Evolutionary conservation across 345 rosid species (phyloP).

Genomic region (Bretschneidera sinensis): DNA sequence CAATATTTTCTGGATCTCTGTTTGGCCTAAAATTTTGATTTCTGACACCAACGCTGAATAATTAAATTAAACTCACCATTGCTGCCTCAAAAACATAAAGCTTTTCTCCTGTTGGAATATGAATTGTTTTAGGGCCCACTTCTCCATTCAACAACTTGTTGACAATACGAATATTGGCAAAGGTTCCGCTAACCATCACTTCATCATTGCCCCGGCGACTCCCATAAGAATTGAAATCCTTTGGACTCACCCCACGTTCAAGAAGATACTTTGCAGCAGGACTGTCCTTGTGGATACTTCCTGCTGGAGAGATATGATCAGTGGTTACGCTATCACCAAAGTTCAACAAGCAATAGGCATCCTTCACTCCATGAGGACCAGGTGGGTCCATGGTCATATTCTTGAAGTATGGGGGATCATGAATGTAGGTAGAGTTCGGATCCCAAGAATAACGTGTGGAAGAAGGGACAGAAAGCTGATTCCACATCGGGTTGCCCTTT

Average conservation of each 20-base stretch:
- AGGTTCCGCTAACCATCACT: conserved; percentile 83
- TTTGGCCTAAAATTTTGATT: not conserved
- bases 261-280: conserved; percentile 73
- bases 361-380: conserved; percentile 70
- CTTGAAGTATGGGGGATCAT: conserved; percentile 83
- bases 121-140: conserved; percentile 79
- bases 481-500: conserved; percentile 78
- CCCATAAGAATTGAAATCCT: conserved; percentile 78
- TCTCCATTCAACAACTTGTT: conserved; percentile 80
- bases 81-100: conserved; percentile 77
- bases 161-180: conserved; percentile 73
- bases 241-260: conserved; percentile 54
- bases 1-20: not conserved
- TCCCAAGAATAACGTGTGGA: conserved; percentile 67
- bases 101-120: conserved; percentile 72
- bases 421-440: conserved; percentile 72
- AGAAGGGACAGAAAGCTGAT: conserved; percentile 51
- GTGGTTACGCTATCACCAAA: conserved; percentile 85
- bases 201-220: conserved; percentile 84
- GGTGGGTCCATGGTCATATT: conserved; percentile 66
- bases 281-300: conserved; percentile 73
- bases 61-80: conserved; percentile 41
- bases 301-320: conserved; percentile 88
- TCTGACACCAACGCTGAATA: not conserved
- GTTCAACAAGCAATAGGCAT: conserved; percentile 75